Base-by-base conservation (phyloP, 1,284 basidiomycete genomes). In the Papiliotrema flavescens region DNA sequence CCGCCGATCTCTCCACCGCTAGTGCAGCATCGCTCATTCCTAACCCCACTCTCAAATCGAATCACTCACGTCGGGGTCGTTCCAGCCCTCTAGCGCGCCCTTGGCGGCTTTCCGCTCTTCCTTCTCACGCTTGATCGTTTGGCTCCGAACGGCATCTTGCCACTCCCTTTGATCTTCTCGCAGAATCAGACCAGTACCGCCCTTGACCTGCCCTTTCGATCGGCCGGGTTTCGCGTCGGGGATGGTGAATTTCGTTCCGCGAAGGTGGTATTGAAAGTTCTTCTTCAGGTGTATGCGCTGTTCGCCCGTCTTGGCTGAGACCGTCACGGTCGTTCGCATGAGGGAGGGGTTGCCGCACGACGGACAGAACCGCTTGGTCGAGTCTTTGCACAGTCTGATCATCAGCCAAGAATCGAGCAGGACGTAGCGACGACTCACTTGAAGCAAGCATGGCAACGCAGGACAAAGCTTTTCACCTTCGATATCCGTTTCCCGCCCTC, bases 381-480 rank as follows among this genome's bases (percentile, higher is more conserved):
- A 81, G 74, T 98, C 94, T 80, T 95, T 97, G 80, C 95, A 98
- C 60, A 97, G 85, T 76, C 94, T 97, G 22, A 34, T 20, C 11
- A 15, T 19, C 17, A n/a, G 32, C 37, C 62, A 41, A 60, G 46
- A 32, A 11, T 5, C 28, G 28, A 32, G 28, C 28, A 11, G 28
- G 11, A 39, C 35, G 34, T 20, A 23, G 5, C 1, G 17, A 35
- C 23, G 11, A 81, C 90, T 76, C 69, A 97, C 93, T 98, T 98
- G 84, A 94, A 98, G 78, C 96, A 99, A 17, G 93, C 96, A 78
- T 99, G 96, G 76, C 96, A 99, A 55, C 96, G 80, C 61, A 98
- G 78, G 1, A 98, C 91, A 90, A 92, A 98, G 59, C 86, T 97
- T 78, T 95, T 93, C 32, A 98, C 87, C 63, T 85, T 88, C 62